These are phyloP conservation scores for Aspergillus sclerotialis DNA, from an alignment of 2,329 filamentous ascomycete genomes.

Conservation along the genomic window DNA sequence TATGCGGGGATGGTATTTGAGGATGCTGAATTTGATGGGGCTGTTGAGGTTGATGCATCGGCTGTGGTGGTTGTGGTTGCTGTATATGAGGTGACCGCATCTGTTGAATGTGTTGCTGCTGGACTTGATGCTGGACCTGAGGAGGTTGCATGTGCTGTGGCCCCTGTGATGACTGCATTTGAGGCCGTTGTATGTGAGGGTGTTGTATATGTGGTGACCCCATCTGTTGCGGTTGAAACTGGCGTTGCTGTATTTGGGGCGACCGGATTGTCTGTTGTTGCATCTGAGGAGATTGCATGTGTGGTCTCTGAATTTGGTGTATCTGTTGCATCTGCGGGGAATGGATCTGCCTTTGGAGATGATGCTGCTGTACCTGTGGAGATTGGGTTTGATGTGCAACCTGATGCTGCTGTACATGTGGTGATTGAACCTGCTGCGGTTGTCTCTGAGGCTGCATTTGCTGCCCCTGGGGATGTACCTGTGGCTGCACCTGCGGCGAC, in stretches of 20 bases:
- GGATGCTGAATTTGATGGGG: constrained; percentile 2
- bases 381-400: constrained; percentile 4
- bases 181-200: not conserved
- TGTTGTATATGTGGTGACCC: not conserved
- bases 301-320: not conserved
- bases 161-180: not conserved
- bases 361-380: constrained; percentile 1
- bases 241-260: not conserved
- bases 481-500: constrained; percentile 8
- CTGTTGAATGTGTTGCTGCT: constrained; percentile 4
- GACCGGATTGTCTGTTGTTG: not conserved
- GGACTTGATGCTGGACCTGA: not conserved
- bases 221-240: not conserved
- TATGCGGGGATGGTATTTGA: too few relatives aligned
- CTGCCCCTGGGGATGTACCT: constrained; percentile 18
- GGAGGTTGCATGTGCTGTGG: not conserved
- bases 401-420: constrained; percentile 6
- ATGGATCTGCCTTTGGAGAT: not conserved
- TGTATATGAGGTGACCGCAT: not conserved
- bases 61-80: not conserved
- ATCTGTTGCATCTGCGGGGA: not conserved
- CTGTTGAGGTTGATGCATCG: constrained; percentile 1
- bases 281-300: not conserved
- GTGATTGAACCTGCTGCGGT: constrained; percentile 1
- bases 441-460: constrained; percentile 7